These are phyloP conservation scores for Hypoxylon sp. DNA, from an alignment of 2,329 filamentous ascomycete species.

Conservation along the genomic window DNA sequence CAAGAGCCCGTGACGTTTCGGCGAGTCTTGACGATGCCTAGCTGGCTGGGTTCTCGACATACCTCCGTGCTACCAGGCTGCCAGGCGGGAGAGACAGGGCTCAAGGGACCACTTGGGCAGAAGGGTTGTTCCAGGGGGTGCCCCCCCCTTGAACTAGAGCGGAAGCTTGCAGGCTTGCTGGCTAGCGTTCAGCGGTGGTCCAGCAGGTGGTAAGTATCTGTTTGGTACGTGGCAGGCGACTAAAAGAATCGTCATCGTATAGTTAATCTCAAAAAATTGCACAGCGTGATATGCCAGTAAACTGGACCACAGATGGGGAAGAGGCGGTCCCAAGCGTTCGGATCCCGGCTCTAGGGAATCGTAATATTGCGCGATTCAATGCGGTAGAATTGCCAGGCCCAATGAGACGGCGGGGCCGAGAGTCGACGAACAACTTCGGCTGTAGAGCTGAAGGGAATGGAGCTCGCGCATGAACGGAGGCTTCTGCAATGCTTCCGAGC, in stretches of 20 bases:
- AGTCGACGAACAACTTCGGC: conserved; percentile 23
- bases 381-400: conserved; percentile 42
- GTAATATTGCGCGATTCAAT: conserved; percentile 53
- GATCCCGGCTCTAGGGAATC: conserved; percentile 37
- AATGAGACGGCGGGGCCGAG: conserved; percentile 35
- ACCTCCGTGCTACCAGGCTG: too few species aligned
- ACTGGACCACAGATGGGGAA: conserved; percentile 23
- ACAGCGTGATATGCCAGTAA: conserved; percentile 15
- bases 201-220: too few species aligned
- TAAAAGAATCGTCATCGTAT: conserved; percentile 29
- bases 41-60: conserved; percentile 33
- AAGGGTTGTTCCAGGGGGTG: conserved; percentile 22
- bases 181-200: too few species aligned
- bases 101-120: conserved; percentile 25
- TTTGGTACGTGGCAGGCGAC: conserved; percentile 30
- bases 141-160: conserved; percentile 12
- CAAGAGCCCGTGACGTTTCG: conserved; percentile 28
- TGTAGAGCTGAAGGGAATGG: conserved; percentile 44
- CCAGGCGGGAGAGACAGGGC: conserved; percentile 29
- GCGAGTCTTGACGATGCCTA: conserved; percentile 26
- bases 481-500: conserved; percentile 54
- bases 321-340: conserved; percentile 33
- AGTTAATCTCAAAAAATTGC: conserved; percentile 31
- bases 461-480: conserved; percentile 55
- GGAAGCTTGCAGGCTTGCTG: conserved; percentile 10